A percentile compares a stretch with the other conserved stretches of the same genome.
These are phyloP conservation scores for Berkeleyomyces rouxiae DNA, from an alignment of 2,329 filamentous ascomycete genomes.

Conservation along the genomic window DNA sequence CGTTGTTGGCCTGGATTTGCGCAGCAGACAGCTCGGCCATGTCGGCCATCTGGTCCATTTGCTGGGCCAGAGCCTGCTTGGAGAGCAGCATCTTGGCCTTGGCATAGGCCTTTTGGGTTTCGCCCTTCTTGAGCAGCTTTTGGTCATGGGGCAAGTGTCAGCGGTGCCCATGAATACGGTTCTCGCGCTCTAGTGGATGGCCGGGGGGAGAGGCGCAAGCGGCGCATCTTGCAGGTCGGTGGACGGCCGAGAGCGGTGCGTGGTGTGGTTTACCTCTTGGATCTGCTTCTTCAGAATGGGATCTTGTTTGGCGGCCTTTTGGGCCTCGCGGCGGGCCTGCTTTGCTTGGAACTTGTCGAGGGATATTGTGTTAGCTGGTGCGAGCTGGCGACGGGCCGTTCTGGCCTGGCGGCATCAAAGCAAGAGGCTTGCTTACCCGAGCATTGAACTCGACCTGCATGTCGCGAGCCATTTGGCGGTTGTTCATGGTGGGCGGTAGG, in stretches of 20 bases:
- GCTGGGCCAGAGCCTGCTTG: slow-evolving; percentile 43
- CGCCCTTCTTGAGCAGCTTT: slow-evolving; percentile 41
- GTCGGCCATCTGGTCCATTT: slow-evolving; percentile 49
- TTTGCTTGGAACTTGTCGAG: slow-evolving; percentile 38
- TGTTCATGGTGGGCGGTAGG: slow-evolving; percentile 31
- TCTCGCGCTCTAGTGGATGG: too few relatives aligned
- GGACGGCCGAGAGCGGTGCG: neutral
- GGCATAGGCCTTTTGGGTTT: slow-evolving; percentile 45
- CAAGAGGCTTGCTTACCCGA: slow-evolving; percentile 24
- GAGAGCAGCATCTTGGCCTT: slow-evolving; percentile 46
- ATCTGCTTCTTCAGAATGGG: slow-evolving; percentile 46
- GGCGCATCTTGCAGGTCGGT: too few relatives aligned
- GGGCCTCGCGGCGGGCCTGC: slow-evolving; percentile 42
- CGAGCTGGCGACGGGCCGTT: too few relatives aligned
- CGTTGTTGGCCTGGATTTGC: slow-evolving; percentile 48
- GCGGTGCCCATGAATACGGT: neutral
- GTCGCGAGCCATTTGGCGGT: slow-evolving; percentile 40
- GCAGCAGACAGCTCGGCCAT: slow-evolving; percentile 44
- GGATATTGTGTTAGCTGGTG: neutral
- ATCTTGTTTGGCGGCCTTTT: slow-evolving; percentile 44
- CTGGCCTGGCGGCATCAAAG: neutral
- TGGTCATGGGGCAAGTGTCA: slow-evolving; percentile 12
- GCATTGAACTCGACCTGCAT: slow-evolving; percentile 49
- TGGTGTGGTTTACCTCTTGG: slow-evolving; percentile 27
- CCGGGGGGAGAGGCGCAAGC: too few relatives aligned